Percentiles rank a stretch among this genome's conserved stretches.
These are phyloP conservation scores for Lentinula lateritia DNA, from an alignment of 768 basidiomycete species.

Conservation along the genomic window DNA sequence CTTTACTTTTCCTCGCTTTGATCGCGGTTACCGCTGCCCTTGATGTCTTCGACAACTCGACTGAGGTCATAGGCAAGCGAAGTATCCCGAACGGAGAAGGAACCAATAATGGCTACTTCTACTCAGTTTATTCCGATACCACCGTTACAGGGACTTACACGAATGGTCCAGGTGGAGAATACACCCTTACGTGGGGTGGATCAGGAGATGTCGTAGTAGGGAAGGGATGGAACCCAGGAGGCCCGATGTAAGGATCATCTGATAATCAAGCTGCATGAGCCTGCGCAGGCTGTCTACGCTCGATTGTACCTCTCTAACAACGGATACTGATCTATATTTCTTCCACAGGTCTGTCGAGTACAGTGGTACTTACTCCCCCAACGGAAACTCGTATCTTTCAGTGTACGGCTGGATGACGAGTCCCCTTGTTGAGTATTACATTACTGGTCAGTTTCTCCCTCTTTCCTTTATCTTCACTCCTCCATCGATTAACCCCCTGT, in stretches of 20 bases:
- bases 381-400: slow-evolving; percentile 35
- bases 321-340: neutral
- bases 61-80: neutral
- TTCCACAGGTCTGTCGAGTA: slow-evolving; percentile 27
- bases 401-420: slow-evolving; percentile 38
- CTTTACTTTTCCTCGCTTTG: slow-evolving; percentile 12
- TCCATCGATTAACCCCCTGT: slow-evolving; percentile 30
- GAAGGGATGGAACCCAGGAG: slow-evolving; percentile 13
- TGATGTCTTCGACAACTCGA: neutral
- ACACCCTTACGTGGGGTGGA: slow-evolving; percentile 26
- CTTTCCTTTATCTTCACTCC: neutral
- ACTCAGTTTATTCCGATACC: slow-evolving; percentile 31
- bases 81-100: slow-evolving; percentile 1
- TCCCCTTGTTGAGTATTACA: slow-evolving; percentile 44
- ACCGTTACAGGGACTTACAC: slow-evolving; percentile 25
- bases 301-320: neutral
- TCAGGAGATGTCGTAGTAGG: slow-evolving; percentile 32
- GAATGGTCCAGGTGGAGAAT: slow-evolving; percentile 22
- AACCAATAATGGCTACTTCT: slow-evolving; percentile 23
- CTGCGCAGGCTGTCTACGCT: neutral
- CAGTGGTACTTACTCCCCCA: slow-evolving; percentile 27
- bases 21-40: slow-evolving; percentile 9
- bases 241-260: neutral
- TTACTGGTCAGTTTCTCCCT: slow-evolving; percentile 22
- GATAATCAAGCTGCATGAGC: neutral